Evolutionary conservation across 441 rosid species (phyloP), one percentile per base, ranked within the genome.

Genomic region (Populus trichocarpa): DNA sequence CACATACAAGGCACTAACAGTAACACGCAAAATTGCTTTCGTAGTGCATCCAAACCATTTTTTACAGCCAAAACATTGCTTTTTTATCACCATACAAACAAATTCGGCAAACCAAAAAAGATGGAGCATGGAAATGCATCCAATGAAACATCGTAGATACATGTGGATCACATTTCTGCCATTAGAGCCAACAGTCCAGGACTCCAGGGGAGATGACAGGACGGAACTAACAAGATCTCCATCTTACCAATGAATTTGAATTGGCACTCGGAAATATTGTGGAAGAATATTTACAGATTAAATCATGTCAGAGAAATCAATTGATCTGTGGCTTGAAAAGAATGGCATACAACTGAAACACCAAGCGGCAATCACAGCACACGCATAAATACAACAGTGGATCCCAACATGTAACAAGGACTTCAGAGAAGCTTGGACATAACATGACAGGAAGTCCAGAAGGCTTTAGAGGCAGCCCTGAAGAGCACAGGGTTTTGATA

Each of bases 391-490:
- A 82, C 81, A 67, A 46, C 76, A 61, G 74, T 67, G 80, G 69
- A 78, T 79, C 77, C 70, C 76, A 65, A 67, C 75, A 68, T 69
- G 67, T 23, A 59, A 77, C 61, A 23, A 32, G 57, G 67, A 63
- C 72, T 78, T 91, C 88, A 96, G 75, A 92, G 89, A 82, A 96
- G 95, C 90, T 96, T 92, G 53, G 98, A 92, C 81, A 96, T 87
- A n/a, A 89, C 91, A 67, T 89, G 89, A 73, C 97, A 91, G 12
- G 98, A 96, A 36, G 94, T 89, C 97, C 97, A 93, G 86, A 96
- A 90, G 68, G 95, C 97, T 80, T 91, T 90, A 4, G 98, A 82
- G 75, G 98, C 98, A 53, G 82, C 93, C 77, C 89, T 87, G 23
- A 92, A 83, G 72, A 93, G 82, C 69, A 90, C 50, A 6, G 98